Evolutionary conservation across 2,329 filamentous ascomycete genomes (phyloP).

Genomic region (Zasmidium angulare): DNA sequence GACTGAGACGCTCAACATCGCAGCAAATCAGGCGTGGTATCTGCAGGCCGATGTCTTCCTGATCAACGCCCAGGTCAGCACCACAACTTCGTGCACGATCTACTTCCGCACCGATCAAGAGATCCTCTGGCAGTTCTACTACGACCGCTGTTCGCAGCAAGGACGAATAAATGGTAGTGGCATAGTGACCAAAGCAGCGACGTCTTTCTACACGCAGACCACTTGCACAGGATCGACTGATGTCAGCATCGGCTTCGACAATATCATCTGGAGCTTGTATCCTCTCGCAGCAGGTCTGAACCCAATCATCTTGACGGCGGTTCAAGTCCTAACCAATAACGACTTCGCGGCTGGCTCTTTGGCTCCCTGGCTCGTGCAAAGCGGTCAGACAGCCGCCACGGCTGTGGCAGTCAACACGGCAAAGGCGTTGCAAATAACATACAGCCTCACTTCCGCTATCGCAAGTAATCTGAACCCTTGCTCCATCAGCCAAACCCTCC

Average conservation of each 20-base stretch:
- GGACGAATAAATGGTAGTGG: constrained; percentile 2
- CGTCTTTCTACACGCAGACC: background rate
- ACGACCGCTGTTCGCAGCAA: background rate
- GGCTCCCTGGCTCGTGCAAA: background rate
- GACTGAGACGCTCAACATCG: background rate
- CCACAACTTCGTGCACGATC: constrained; percentile 1
- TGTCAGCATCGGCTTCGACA: constrained; percentile 1
- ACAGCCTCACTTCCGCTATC: background rate
- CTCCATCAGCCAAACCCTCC: background rate
- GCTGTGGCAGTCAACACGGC: background rate
- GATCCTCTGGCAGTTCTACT: background rate
- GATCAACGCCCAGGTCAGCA: constrained; percentile 2
- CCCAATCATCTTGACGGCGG: background rate
- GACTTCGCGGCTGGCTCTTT: background rate
- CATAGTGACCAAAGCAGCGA: background rate
- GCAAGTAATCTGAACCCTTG: background rate
- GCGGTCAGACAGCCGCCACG: background rate
- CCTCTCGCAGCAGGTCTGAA: background rate
- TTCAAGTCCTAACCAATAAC: background rate
- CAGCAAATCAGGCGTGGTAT: constrained; percentile 1
- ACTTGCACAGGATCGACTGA: constrained; percentile 3
- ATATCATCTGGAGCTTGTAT: constrained; percentile 1
- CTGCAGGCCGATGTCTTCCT: constrained; percentile 2
- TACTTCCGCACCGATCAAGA: constrained; percentile 8
- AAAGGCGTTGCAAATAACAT: background rate